Base-by-base conservation (phyloP, 2,329 filamentous ascomycete genomes). In the Beauveria medogensis region DNA sequence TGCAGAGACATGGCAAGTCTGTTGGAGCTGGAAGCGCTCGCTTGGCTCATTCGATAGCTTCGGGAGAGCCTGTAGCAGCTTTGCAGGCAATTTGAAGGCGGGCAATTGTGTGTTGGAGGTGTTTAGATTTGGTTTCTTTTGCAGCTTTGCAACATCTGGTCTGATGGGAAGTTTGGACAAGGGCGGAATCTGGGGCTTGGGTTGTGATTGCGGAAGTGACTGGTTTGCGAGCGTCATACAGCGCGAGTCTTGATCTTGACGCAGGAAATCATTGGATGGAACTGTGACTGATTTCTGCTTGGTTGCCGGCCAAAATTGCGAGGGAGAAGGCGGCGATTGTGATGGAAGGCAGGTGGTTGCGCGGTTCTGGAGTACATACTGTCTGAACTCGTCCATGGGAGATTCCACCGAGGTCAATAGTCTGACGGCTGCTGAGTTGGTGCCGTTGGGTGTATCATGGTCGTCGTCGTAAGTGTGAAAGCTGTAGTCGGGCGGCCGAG, bases 391-490 rank as follows among this genome's bases (percentile, higher is more conserved):
- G 67, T 69, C 63, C 48, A 74, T 63, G 37, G 79, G 73, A 52
- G 85, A 83, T 68, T 87, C 84, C 71, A 84, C 78, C 7, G 83
- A 86, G 57, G 84, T 87, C 73, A 88, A 74, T 67, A 88, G 74
- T 67, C 85, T 79, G 59, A 87, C 79, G 63, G 79, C 81, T 40
- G 83, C 78, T 50, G 78, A 72, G 68, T 80, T 81, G 60, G 77
- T 74, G 62, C 76, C 75, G 44, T 74, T 75, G 20, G 77, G 77
- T 30, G 76, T 79, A 64, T 77, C 74, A 65, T 80, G 74, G 28
- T 84, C 81, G 58, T 83, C 81, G 67, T 82, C 79, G 68, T 87
- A 86, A 58, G 73, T 72, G 22, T 81, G 81, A 58, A 84, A 75
- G 64, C 76, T 76, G 68, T 87, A 87, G 64, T 83, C 81, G 37